A percentile compares a stretch with the other conserved stretches of the same genome.
Conservation (phyloP, 768 basidiomycete species). For the Tulasnella sp. region DNA sequence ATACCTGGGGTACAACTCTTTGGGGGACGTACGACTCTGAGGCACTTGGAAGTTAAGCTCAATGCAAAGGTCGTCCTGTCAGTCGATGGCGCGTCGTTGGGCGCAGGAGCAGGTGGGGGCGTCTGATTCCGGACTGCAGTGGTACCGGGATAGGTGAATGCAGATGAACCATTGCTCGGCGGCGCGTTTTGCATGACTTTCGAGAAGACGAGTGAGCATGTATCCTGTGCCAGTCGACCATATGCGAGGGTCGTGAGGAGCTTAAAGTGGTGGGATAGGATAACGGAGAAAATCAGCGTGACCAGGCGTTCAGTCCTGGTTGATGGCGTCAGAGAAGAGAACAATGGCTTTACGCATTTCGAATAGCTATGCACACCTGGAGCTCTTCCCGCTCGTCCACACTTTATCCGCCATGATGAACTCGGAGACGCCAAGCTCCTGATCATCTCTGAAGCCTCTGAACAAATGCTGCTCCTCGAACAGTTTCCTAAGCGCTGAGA, state of each 20-base stretch:
- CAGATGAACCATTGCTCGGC: not conserved
- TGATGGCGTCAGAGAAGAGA: not conserved
- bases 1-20: constrained; percentile 15
- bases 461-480: constrained; percentile 3
- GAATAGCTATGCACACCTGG: not conserved
- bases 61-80: constrained; percentile 4
- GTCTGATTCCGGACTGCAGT: not conserved
- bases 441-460: constrained; percentile 13
- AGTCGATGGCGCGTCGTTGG: not conserved
- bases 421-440: constrained; percentile 13
- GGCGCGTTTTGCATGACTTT: not conserved
- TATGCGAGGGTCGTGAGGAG: constrained; percentile 13
- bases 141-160: no score
- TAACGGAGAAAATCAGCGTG: constrained; percentile 12
- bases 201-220: constrained; percentile 13
- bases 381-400: constrained; percentile 4
- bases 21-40: constrained; percentile 15
- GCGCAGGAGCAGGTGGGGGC: not conserved
- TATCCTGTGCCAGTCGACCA: constrained; percentile 16
- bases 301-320: constrained; percentile 13
- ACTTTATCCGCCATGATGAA: constrained; percentile 14
- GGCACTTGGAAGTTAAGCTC: not conserved
- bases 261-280: constrained; percentile 12
- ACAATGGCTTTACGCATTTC: not conserved
- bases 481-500: constrained; percentile 1